phyloP scores from a whole-genome alignment of 1,139 yeast species.

The Candida tropicalis region DNA sequence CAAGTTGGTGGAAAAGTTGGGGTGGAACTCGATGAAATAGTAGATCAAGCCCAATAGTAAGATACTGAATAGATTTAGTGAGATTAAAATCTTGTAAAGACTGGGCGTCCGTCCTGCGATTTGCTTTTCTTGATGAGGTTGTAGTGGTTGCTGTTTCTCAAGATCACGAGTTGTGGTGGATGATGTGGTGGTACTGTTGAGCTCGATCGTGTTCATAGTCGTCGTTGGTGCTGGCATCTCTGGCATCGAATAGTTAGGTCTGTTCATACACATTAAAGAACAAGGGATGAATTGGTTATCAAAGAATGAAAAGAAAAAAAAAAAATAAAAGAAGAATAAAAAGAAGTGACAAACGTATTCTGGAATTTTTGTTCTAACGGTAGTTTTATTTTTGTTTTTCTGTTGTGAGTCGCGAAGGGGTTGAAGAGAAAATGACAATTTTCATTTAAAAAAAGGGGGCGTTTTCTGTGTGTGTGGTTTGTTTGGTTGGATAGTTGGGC shows the following conservation, averaged over 20 bases:
- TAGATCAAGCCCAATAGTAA: background rate
- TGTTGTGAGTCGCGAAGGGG: too few relatives aligned
- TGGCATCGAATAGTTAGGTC: background rate
- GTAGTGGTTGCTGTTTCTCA: constrained; percentile 2
- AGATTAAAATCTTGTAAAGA: background rate
- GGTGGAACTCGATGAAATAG: background rate
- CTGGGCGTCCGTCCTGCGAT: background rate
- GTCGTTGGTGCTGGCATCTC: background rate
- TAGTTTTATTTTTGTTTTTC: too few relatives aligned
- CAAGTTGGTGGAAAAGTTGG: background rate
- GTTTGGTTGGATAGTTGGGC: too few relatives aligned
- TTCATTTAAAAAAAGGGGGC: too few relatives aligned
- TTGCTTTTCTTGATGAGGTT: background rate
- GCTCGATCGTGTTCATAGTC: too few relatives aligned
- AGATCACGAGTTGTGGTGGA: background rate
- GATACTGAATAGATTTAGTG: background rate
- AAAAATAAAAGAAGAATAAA: too few relatives aligned
- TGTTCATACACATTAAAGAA: background rate
- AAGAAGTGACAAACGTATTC: too few relatives aligned
- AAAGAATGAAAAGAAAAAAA: too few relatives aligned
- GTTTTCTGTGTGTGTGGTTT: too few relatives aligned
- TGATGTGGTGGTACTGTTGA: background rate
- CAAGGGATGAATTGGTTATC: too few relatives aligned
- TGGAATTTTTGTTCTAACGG: too few relatives aligned
- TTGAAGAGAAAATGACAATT: too few relatives aligned